Evolutionary conservation across 441 rosid species (phyloP).

Genomic region (Euphorbia schlechtendalii): DNA sequence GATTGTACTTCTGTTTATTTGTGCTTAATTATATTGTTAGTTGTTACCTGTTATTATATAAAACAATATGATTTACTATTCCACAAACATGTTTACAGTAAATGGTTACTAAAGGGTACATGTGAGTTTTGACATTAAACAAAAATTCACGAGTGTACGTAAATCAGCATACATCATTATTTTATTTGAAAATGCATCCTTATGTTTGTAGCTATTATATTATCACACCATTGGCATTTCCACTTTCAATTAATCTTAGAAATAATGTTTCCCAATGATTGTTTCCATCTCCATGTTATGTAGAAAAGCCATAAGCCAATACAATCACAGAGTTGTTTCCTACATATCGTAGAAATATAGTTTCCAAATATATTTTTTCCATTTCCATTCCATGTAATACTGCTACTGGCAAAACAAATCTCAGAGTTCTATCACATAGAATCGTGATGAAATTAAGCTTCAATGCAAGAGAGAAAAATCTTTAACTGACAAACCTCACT

Average conservation of each 20-base stretch:
- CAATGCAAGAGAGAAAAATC: not conserved
- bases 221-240: too few species aligned
- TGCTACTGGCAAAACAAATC: not conserved
- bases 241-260: too few species aligned
- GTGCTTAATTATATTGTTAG: not conserved
- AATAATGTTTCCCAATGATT: too few species aligned
- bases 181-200: not conserved
- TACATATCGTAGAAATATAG: too few species aligned
- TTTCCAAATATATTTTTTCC: too few species aligned
- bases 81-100: not conserved
- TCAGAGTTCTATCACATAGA: not conserved
- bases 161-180: not conserved
- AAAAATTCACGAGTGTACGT: not conserved
- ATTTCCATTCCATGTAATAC: too few species aligned
- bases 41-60: too few species aligned
- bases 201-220: too few species aligned
- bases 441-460: not conserved
- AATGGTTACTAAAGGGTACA: not conserved
- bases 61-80: not conserved
- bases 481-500: not conserved
- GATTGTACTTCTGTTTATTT: not conserved
- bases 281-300: not conserved
- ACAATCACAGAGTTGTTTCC: not conserved
- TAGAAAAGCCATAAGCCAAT: not conserved
- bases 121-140: not conserved